Percentiles rank a stretch among this genome's conserved stretches.
Evolutionary conservation across 1,139 yeast genomes (phyloP).

Genomic region (Hemisphaericaspora subhashii): DNA sequence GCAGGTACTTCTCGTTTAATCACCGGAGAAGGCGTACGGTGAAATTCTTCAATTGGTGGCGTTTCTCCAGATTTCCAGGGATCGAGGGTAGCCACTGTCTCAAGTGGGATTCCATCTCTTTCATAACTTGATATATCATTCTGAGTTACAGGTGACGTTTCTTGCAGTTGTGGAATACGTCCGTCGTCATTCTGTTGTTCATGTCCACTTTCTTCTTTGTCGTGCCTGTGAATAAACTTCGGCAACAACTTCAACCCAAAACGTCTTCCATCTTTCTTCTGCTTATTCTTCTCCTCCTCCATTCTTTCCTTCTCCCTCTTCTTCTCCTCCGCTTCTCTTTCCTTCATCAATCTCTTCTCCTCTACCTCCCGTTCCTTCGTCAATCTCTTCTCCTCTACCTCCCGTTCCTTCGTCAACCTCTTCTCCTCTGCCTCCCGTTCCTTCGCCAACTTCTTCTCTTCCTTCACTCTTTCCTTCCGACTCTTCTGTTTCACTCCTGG

Average conservation of each 20-base stretch:
- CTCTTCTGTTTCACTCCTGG: conserved; percentile 13
- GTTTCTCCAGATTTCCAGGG: not conserved
- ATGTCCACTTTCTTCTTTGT: not conserved
- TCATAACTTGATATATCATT: too few relatives aligned
- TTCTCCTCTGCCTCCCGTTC: conserved; percentile 19
- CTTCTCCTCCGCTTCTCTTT: conserved; percentile 2
- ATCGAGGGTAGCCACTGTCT: too few relatives aligned
- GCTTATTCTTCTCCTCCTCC: conserved; percentile 15
- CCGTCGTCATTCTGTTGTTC: conserved; percentile 12
- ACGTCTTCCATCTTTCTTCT: conserved; percentile 13
- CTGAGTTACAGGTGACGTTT: too few relatives aligned
- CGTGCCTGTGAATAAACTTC: not conserved
- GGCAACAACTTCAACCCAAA: conserved; percentile 11
- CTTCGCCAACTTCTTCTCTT: conserved; percentile 25
- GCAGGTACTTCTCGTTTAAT: too few relatives aligned
- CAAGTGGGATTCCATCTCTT: not conserved
- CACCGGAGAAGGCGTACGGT: too few relatives aligned
- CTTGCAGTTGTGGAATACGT: too few relatives aligned
- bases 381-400: conserved; percentile 13
- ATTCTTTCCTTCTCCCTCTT: conserved; percentile 11
- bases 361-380: conserved; percentile 9
- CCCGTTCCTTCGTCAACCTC: conserved; percentile 13
- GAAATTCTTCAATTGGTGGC: too few relatives aligned
- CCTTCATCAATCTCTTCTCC: conserved; percentile 9
- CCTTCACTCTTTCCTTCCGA: conserved; percentile 35